phyloP scores from a whole-genome alignment of 108 stramenopile genomes.

The Stephanodiscus triporus region DNA sequence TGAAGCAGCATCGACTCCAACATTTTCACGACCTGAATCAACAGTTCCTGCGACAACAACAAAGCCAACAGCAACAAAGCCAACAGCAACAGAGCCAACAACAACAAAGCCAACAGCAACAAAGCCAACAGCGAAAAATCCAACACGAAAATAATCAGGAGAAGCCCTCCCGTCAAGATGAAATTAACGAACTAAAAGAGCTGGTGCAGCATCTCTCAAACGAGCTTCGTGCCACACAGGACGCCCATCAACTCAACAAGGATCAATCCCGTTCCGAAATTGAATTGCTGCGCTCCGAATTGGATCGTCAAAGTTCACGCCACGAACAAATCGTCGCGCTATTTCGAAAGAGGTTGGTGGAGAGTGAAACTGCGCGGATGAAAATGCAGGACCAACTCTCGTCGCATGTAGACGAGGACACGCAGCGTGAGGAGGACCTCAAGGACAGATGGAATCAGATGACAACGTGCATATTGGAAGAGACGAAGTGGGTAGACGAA shows the following conservation, averaged over 20 bases:
- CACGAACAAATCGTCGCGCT: slow-evolving; percentile 28
- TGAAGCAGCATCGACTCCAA: neutral
- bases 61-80: neutral
- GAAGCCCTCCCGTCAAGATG: too few species aligned
- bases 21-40: slow-evolving; percentile 15
- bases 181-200: slow-evolving; percentile 4
- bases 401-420: slow-evolving; percentile 6
- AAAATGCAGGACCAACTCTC: slow-evolving; percentile 37
- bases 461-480: slow-evolving; percentile 11
- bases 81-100: neutral
- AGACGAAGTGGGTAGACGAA: slow-evolving; percentile 31
- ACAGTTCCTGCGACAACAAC: slow-evolving; percentile 7
- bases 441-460: slow-evolving; percentile 26
- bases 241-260: slow-evolving; percentile 24
- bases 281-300: slow-evolving; percentile 14
- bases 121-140: neutral
- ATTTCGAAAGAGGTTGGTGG: slow-evolving; percentile 26
- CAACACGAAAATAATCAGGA: too few species aligned
- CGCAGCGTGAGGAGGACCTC: slow-evolving; percentile 13
- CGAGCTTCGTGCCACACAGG: slow-evolving; percentile 21
- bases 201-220: slow-evolving; percentile 21
- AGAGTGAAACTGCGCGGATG: slow-evolving; percentile 31
- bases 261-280: slow-evolving; percentile 42
- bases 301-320: slow-evolving; percentile 20
- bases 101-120: neutral